Conservation (phyloP, 768 basidiomycete species). For the Xerocomus brunneocitrinus region DNA sequence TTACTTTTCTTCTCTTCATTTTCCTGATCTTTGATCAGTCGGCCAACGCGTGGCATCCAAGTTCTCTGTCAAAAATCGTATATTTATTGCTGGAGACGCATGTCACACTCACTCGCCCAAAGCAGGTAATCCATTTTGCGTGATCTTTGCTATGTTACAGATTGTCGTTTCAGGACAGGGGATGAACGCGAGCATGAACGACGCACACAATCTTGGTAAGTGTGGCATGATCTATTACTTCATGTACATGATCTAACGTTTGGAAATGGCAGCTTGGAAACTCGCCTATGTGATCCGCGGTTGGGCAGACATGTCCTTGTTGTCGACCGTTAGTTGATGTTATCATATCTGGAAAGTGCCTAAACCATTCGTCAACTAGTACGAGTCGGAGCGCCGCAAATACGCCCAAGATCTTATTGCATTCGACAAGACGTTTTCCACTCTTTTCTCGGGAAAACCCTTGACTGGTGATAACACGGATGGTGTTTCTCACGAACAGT, state of each 20-base stretch:
- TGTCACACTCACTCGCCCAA: slow-evolving; percentile 45
- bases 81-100: slow-evolving; percentile 56
- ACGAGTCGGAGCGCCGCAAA: slow-evolving; percentile 49
- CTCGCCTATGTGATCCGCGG: slow-evolving; percentile 46
- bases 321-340: slow-evolving; percentile 40
- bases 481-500: slow-evolving; percentile 41
- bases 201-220: slow-evolving; percentile 47
- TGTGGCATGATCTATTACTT: neutral
- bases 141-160: neutral
- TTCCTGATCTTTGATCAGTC: slow-evolving; percentile 29
- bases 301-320: slow-evolving; percentile 41
- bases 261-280: slow-evolving; percentile 42
- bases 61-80: slow-evolving; percentile 44
- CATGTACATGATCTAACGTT: neutral
- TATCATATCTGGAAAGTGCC: neutral
- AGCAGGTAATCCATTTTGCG: slow-evolving; percentile 30
- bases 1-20: neutral
- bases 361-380: slow-evolving; percentile 27
- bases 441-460: slow-evolving; percentile 53
- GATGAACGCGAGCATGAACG: slow-evolving; percentile 52
- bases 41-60: slow-evolving; percentile 52
- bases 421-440: slow-evolving; percentile 49
- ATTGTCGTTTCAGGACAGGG: slow-evolving; percentile 41
- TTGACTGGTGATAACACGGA: slow-evolving; percentile 32
- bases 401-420: slow-evolving; percentile 52